phyloP scores from a whole-genome alignment of 768 basidiomycete species.

The Kwoniella europaea region DNA sequence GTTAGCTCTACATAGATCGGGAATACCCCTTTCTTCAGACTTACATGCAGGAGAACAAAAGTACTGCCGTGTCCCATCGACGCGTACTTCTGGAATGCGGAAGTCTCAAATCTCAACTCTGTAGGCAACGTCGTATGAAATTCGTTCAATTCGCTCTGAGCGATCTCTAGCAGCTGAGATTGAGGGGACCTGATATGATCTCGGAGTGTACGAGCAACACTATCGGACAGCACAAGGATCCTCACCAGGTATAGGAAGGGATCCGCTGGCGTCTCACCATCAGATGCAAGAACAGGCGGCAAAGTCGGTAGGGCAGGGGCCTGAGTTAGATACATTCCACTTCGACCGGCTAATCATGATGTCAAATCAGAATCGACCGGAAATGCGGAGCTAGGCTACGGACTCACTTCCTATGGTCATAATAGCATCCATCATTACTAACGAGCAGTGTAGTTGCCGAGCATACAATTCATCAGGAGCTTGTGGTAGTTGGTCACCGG shows the following conservation, averaged over 20 bases:
- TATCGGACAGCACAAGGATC: constrained; percentile 18
- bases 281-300: not conserved
- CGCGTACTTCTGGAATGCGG: constrained; percentile 31
- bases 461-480: constrained; percentile 2
- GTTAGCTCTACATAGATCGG: too few relatives aligned
- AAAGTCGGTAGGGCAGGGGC: not conserved
- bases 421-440: constrained; percentile 30
- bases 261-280: constrained; percentile 12
- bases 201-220: constrained; percentile 12
- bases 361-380: constrained; percentile 7
- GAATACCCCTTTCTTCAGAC: not conserved
- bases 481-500: not conserved
- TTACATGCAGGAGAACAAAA: constrained; percentile 35
- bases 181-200: not conserved
- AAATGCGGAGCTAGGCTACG: not conserved
- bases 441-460: constrained; percentile 13
- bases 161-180: not conserved
- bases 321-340: constrained; percentile 15
- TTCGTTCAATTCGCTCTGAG: constrained; percentile 26
- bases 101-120: constrained; percentile 29
- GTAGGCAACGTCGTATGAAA: constrained; percentile 23
- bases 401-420: constrained; percentile 36
- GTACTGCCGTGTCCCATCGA: constrained; percentile 17
- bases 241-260: constrained; percentile 28
- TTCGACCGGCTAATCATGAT: constrained; percentile 22